phyloP scores from a whole-genome alignment of 805 yeast genomes.

The Zygosaccharomyces bailii region DNA sequence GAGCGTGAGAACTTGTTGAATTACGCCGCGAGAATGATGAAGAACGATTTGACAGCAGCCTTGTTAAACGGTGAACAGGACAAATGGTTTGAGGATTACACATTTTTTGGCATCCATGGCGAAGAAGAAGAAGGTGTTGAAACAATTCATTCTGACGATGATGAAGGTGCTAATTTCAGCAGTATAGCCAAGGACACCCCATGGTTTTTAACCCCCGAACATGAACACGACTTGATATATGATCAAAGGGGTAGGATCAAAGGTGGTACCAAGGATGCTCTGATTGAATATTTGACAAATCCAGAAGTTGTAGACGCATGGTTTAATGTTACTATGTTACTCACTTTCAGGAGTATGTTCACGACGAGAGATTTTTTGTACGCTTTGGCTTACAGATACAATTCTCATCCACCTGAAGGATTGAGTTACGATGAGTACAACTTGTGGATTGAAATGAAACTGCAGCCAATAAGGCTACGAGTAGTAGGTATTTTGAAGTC shows the following conservation, averaged over 20 bases:
- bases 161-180: conserved; percentile 16
- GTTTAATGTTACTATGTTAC: conserved; percentile 65
- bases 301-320: conserved; percentile 60
- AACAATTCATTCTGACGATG: conserved; percentile 6
- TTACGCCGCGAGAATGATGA: conserved; percentile 75
- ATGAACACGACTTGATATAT: conserved; percentile 53
- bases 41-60: conserved; percentile 62
- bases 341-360: conserved; percentile 74
- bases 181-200: conserved; percentile 49
- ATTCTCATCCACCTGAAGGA: conserved; percentile 81
- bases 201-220: conserved; percentile 71
- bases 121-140: conserved; percentile 9
- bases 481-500: conserved; percentile 64
- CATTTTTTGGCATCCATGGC: conserved; percentile 23
- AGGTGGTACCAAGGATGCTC: conserved; percentile 79
- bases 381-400: conserved; percentile 59
- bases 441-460: conserved; percentile 69
- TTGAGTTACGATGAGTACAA: conserved; percentile 77
- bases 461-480: conserved; percentile 60
- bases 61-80: conserved; percentile 49
- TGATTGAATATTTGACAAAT: conserved; percentile 76
- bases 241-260: conserved; percentile 69
- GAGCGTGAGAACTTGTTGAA: conserved; percentile 68
- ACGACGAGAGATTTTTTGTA: conserved; percentile 60
- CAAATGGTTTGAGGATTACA: conserved; percentile 24